A percentile compares a stretch with the other conserved stretches of the same genome.
Conservation (phyloP, 108 stramenopile genomes). For the Fragilaria radians region DNA sequence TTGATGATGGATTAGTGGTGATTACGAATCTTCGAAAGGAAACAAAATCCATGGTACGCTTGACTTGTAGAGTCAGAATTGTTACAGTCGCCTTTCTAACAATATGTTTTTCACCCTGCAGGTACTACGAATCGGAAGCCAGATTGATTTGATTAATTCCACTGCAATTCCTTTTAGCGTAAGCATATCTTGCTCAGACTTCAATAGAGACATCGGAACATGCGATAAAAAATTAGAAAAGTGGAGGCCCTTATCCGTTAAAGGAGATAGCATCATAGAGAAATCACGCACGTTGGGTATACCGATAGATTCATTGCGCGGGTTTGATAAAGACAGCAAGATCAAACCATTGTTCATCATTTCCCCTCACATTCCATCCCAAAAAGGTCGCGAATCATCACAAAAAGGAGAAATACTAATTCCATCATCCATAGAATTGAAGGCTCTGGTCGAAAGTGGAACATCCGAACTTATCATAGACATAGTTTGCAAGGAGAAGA, state of each 20-base stretch:
- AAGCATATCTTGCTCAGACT: constrained; percentile 21
- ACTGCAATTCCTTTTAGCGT: constrained; percentile 59
- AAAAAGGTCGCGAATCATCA: background rate
- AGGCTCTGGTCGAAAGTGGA: background rate
- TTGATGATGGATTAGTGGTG: constrained; percentile 33
- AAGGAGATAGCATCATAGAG: background rate
- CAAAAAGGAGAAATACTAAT: background rate
- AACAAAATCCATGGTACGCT: constrained; percentile 73
- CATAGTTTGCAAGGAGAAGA: background rate
- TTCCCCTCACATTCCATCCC: background rate
- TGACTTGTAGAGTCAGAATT: too few species aligned
- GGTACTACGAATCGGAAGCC: constrained; percentile 67
- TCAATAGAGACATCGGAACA: constrained; percentile 33
- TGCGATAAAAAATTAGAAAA: background rate
- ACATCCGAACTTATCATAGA: background rate
- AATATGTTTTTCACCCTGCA: too few species aligned
- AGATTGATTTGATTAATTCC: constrained; percentile 52
- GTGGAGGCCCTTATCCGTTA: background rate
- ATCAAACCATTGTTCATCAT: constrained; percentile 1
- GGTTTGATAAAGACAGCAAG: background rate
- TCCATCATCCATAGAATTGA: background rate
- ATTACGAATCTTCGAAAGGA: constrained; percentile 53
- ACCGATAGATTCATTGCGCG: constrained; percentile 6
- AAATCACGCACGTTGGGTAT: constrained; percentile 10
- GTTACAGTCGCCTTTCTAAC: too few species aligned